These are phyloP conservation scores for Acanthamoeba sp. DNA, from an alignment of 208 protist genomes.

Conservation along the genomic window DNA sequence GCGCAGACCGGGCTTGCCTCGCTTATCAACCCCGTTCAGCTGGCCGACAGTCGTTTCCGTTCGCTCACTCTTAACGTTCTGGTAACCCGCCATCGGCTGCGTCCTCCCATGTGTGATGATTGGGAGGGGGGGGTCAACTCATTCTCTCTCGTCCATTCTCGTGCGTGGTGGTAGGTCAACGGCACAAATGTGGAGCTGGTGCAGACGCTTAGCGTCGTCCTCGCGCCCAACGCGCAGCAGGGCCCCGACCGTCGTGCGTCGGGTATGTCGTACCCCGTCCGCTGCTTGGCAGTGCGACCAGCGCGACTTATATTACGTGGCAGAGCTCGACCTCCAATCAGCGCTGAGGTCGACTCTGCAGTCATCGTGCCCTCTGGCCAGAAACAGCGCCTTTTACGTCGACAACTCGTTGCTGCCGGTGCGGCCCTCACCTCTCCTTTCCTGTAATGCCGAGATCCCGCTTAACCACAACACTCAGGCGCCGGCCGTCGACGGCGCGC, in stretches of 20 bases:
- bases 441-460: neutral
- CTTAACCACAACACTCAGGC: neutral
- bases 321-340: constrained; percentile 46
- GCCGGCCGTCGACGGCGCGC: neutral
- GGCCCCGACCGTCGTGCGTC: neutral
- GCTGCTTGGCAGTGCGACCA: neutral
- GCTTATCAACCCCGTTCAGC: constrained; percentile 44
- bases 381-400: constrained; percentile 9
- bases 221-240: neutral
- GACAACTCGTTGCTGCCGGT: neutral
- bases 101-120: no score
- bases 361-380: constrained; percentile 44
- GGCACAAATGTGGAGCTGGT: constrained; percentile 17
- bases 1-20: constrained; percentile 38
- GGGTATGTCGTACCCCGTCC: neutral
- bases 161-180: neutral
- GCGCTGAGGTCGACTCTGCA: neutral
- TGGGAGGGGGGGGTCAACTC: neutral
- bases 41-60: constrained; percentile 49
- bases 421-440: neutral
- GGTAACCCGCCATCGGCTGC: no score
- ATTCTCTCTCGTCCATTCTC: neutral
- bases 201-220: constrained; percentile 64
- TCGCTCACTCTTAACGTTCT: constrained; percentile 56
- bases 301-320: neutral